These are phyloP conservation scores for Alternaria ethzedia DNA, from an alignment of 2,329 filamentous ascomycete species.

Conservation along the genomic window DNA sequence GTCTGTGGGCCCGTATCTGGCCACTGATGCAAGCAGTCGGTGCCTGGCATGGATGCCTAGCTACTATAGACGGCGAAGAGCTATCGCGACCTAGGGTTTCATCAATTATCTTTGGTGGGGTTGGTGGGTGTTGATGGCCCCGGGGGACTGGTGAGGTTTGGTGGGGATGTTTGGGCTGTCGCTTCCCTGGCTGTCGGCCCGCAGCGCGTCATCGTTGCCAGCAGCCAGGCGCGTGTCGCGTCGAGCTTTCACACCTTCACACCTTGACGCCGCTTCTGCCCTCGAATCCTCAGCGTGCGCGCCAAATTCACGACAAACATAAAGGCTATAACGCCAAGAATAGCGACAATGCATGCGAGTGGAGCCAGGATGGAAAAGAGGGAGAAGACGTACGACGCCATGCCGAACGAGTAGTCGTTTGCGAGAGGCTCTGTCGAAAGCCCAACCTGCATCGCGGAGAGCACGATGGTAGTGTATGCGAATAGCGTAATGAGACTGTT, in stretches of 20 bases:
- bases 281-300: constrained; percentile 20
- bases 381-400: constrained; percentile 28
- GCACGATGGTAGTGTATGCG: constrained; percentile 33
- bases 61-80: not conserved
- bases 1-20: not conserved
- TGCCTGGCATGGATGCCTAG: not conserved
- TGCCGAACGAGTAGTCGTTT: constrained; percentile 24
- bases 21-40: not conserved
- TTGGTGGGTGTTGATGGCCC: not conserved
- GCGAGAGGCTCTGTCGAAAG: constrained; percentile 21
- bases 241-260: constrained; percentile 17
- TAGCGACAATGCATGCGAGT: constrained; percentile 18
- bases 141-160: not conserved
- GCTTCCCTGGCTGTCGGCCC: not conserved
- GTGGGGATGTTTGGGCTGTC: not conserved
- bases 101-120: not conserved
- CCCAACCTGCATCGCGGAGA: constrained; percentile 37
- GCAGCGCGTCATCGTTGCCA: not conserved
- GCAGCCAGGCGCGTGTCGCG: not conserved
- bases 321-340: constrained; percentile 15
- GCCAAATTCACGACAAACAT: constrained; percentile 23
- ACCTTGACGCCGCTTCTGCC: constrained; percentile 16
- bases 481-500: constrained; percentile 32
- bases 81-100: not conserved
- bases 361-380: constrained; percentile 32